Base-by-base conservation (phyloP, 2,329 filamentous ascomycete species). In the Nemania diffusa region DNA sequence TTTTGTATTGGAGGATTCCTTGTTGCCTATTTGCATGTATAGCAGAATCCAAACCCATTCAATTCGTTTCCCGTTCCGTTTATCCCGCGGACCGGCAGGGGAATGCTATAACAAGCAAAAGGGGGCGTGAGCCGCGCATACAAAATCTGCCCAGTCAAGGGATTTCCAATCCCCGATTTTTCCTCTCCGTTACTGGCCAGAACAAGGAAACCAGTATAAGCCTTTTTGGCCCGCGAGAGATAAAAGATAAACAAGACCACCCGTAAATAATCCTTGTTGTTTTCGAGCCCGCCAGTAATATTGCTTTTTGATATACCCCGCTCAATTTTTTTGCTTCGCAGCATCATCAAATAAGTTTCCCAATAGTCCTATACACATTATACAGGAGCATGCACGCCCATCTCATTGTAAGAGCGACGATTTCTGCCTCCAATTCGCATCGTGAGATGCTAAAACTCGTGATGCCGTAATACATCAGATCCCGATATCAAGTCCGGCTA, bases 281-380 rank as follows among this genome's bases (percentile, higher is more conserved):
- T 37, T 32, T 40, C 44, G 50, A 34, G 26, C 24, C 57, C 42
- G 42, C 60, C 37, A 20, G 13, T 50, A 57, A 64, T 50, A 24
- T 59, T 67, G 59, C 57, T 60, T 71, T 65, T 71, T 62, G 53
- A 65, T 48, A 26, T 58, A 50, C 57, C 63, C 57, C 42, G 5
- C 46, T 52, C 24, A 52, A 68, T 22, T 15, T 60, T 53, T 26
- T 59, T 64, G 52, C 58, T 50, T 48, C 53, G 32, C 34, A 27
- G 46, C 60, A 56, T 58, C 27, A 40, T 42, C 57, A 57, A 27
- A 62, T 29, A 51, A 61, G 56, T 63, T 62, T 56, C 37, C 58
- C 68, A 62, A 69, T 69, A 65, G 58, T 64, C 59, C 64, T 34
- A 63, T 66, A 71, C 61, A 70, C 70, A 69, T 70, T 69, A 72